A percentile compares a stretch with the other conserved stretches of the same genome.
These are phyloP conservation scores for Globisporangium viniferum DNA, from an alignment of 352 stramenopile species.

Conservation along the genomic window DNA sequence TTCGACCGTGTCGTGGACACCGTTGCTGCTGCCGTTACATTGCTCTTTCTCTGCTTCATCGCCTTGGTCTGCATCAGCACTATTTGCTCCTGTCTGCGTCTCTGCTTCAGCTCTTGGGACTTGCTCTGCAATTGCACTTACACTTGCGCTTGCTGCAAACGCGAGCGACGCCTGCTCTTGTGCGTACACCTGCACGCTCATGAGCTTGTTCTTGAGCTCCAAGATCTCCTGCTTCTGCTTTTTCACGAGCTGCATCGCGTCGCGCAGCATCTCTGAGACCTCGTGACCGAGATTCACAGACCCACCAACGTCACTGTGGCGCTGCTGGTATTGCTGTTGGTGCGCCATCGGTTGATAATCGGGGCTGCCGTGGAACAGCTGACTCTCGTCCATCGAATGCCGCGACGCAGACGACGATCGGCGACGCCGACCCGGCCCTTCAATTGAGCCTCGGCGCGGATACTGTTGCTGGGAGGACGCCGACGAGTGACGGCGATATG, in stretches of 20 bases:
- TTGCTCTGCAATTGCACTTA: not conserved
- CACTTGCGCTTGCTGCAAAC: not conserved
- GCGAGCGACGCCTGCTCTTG: not conserved
- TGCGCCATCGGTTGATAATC: constrained; percentile 13
- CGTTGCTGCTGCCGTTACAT: not conserved
- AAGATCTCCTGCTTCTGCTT: constrained; percentile 75
- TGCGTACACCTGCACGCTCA: constrained; percentile 13
- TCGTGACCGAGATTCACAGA: constrained; percentile 38
- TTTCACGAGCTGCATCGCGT: constrained; percentile 62
- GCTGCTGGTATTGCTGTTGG: not conserved
- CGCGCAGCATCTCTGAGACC: constrained; percentile 56
- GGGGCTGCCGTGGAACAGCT: constrained; percentile 1
- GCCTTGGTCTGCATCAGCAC: not conserved
- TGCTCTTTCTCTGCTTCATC: not conserved
- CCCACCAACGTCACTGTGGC: constrained; percentile 17
- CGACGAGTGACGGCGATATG: constrained; percentile 8
- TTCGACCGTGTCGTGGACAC: not conserved
- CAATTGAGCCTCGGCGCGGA: constrained; percentile 22
- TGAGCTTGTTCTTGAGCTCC: constrained; percentile 38
- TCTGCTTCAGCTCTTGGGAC: not conserved
- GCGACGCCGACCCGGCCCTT: constrained; percentile 20
- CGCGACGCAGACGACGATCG: constrained; percentile 29
- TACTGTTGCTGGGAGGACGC: not conserved
- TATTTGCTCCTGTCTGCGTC: not conserved
- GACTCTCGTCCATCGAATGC: constrained; percentile 14